These are phyloP conservation scores for Apodospora peruviana DNA, from an alignment of 495 filamentous ascomycete species.

Conservation along the genomic window DNA sequence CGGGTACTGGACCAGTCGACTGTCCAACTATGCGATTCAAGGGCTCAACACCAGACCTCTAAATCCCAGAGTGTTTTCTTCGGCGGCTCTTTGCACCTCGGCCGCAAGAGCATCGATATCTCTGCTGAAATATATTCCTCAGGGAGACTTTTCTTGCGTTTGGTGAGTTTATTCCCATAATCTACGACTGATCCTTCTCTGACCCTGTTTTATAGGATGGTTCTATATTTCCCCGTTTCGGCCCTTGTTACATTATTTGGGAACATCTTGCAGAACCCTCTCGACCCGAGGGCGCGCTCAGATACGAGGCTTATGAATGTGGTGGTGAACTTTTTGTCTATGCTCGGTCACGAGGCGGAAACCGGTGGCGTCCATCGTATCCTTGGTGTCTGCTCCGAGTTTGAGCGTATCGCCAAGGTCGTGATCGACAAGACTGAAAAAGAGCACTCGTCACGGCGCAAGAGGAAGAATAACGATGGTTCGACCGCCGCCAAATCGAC, in stretches of 20 bases:
- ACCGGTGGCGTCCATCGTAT: conserved; percentile 87
- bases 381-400: conserved; percentile 88
- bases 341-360: conserved; percentile 66
- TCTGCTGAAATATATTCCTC: conserved; percentile 90
- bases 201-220: conserved; percentile 60
- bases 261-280: conserved; percentile 93
- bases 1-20: conserved; percentile 93
- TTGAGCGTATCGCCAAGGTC: conserved; percentile 87
- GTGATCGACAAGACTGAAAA: conserved; percentile 88
- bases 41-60: conserved; percentile 84
- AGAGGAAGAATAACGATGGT: conserved; percentile 65
- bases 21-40: conserved; percentile 93
- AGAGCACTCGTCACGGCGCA: conserved; percentile 68
- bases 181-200: not conserved
- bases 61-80: conserved; percentile 93
- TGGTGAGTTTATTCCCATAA: conserved; percentile 62
- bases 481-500: conserved; percentile 13
- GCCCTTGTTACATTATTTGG: conserved; percentile 93
- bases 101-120: conserved; percentile 91
- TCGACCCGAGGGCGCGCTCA: conserved; percentile 78
- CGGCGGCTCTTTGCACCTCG: conserved; percentile 83
- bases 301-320: conserved; percentile 88
- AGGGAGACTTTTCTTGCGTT: conserved; percentile 90
- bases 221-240: conserved; percentile 95
- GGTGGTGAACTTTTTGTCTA: conserved; percentile 80